phyloP scores from a whole-genome alignment of 2,329 filamentous ascomycete species.

The Xylariaceae sp. region DNA sequence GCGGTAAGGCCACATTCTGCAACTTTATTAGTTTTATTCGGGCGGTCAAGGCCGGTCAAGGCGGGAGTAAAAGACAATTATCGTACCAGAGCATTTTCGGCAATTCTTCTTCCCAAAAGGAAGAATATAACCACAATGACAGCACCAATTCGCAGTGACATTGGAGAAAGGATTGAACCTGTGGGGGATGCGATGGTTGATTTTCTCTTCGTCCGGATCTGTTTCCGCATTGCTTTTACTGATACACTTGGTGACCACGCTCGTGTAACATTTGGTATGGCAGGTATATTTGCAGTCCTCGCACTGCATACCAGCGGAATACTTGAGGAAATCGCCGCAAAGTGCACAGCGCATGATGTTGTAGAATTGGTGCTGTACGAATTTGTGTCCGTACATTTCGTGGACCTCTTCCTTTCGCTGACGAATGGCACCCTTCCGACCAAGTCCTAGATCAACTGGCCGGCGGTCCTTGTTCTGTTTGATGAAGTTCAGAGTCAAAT shows the following conservation, averaged over 20 bases:
- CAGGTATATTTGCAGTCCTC: slow-evolving; percentile 99
- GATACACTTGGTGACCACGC: slow-evolving; percentile 98
- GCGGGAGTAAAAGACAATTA: background rate
- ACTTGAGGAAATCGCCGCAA: slow-evolving; percentile 97
- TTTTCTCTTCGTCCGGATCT: slow-evolving; percentile 97
- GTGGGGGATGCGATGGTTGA: slow-evolving; percentile 98
- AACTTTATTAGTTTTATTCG: slow-evolving; percentile 22
- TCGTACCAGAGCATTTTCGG: slow-evolving; percentile 79
- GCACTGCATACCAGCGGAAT: slow-evolving; percentile 98
- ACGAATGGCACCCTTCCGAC: slow-evolving; percentile 91
- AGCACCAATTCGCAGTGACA: slow-evolving; percentile 98
- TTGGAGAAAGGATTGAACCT: slow-evolving; percentile 96
- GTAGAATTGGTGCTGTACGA: slow-evolving; percentile 97
- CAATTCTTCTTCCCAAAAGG: slow-evolving; percentile 94
- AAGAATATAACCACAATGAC: slow-evolving; percentile 94
- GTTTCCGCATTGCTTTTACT: slow-evolving; percentile 99
- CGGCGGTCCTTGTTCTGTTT: slow-evolving; percentile 84
- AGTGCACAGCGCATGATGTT: slow-evolving; percentile 99
- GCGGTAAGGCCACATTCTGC: slow-evolving; percentile 87
- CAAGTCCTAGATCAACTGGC: slow-evolving; percentile 82
- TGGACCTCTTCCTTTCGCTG: slow-evolving; percentile 98
- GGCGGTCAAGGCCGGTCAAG: background rate
- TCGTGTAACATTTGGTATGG: slow-evolving; percentile 93
- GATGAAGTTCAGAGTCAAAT: slow-evolving; percentile 84
- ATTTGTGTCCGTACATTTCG: slow-evolving; percentile 99